Conservation (phyloP, 2,329 filamentous ascomycete species). For the Balansia obtecta region DNA sequence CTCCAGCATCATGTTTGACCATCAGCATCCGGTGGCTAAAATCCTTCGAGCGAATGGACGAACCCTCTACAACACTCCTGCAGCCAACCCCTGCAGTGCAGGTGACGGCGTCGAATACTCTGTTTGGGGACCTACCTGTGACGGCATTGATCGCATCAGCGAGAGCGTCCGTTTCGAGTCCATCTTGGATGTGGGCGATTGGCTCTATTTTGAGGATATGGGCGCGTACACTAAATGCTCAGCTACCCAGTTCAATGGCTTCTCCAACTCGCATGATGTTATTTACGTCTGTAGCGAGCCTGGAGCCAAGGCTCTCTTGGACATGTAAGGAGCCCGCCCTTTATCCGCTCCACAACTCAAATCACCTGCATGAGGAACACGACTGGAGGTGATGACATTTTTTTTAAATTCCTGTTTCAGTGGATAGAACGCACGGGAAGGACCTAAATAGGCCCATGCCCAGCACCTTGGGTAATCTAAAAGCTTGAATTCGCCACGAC, state of each 20-base stretch:
- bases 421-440: not conserved
- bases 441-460: not conserved
- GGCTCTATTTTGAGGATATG: constrained; percentile 99
- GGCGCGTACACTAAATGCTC: constrained; percentile 98
- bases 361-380: no score
- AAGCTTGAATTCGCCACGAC: not conserved
- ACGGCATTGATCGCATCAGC: constrained; percentile 91
- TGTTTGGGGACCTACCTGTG: constrained; percentile 95
- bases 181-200: constrained; percentile 82
- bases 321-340: constrained; percentile 3
- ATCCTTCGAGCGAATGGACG: constrained; percentile 54
- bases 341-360: no score
- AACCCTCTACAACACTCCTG: constrained; percentile 44
- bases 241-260: constrained; percentile 95
- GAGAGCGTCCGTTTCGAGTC: constrained; percentile 66
- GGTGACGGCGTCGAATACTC: constrained; percentile 66
- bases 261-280: constrained; percentile 82
- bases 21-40: constrained; percentile 80
- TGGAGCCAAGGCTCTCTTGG: constrained; percentile 63
- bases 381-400: not conserved
- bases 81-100: constrained; percentile 32
- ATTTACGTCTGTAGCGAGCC: constrained; percentile 93
- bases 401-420: not conserved
- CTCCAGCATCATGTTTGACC: constrained; percentile 98
- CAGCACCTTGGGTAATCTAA: not conserved